A percentile compares a stretch with the other conserved stretches of the same genome.
Evolutionary conservation across 2,329 filamentous ascomycete genomes (phyloP).

Genomic region (Cladosporium sphaerospermum): DNA sequence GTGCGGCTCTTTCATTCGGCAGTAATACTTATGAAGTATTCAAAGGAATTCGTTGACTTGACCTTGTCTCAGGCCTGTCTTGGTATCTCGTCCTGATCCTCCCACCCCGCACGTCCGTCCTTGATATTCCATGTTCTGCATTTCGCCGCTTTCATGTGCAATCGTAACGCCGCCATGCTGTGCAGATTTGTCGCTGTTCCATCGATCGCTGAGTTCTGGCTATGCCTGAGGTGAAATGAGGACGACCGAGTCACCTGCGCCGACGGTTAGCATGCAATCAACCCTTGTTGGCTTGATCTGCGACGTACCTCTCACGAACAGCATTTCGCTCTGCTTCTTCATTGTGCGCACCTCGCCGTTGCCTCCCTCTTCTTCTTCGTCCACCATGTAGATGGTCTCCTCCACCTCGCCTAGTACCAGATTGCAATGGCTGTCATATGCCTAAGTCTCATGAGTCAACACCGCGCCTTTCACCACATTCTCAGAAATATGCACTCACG

Average conservation of each 20-base stretch:
- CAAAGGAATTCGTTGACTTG: neutral
- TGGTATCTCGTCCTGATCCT: neutral
- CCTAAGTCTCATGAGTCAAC: conserved; percentile 48
- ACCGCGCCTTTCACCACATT: neutral
- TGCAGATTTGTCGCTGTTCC: neutral
- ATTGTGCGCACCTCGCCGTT: conserved; percentile 76
- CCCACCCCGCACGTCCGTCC: neutral
- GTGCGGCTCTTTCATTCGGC: conserved; percentile 2
- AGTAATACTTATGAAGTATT: conserved; percentile 13
- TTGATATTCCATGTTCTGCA: neutral
- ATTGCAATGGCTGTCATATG: conserved; percentile 98
- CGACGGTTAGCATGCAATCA: conserved; percentile 2
- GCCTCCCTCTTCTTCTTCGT: conserved; percentile 77
- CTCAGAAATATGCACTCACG: conserved; percentile 48
- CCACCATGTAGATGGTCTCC: conserved; percentile 91
- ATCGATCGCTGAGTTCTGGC: neutral
- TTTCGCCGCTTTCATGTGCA: neutral
- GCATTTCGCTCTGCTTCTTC: conserved; percentile 96
- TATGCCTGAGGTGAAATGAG: conserved; percentile 40
- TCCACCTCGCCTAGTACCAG: conserved; percentile 92
- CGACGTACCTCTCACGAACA: conserved; percentile 83
- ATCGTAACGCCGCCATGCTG: too few relatives aligned
- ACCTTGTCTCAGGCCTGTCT: neutral
- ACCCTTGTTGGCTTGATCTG: neutral
- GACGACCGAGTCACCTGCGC: conserved; percentile 44